Conservation (phyloP, 352 stramenopile species). For the Globisporangium nodosum region DNA sequence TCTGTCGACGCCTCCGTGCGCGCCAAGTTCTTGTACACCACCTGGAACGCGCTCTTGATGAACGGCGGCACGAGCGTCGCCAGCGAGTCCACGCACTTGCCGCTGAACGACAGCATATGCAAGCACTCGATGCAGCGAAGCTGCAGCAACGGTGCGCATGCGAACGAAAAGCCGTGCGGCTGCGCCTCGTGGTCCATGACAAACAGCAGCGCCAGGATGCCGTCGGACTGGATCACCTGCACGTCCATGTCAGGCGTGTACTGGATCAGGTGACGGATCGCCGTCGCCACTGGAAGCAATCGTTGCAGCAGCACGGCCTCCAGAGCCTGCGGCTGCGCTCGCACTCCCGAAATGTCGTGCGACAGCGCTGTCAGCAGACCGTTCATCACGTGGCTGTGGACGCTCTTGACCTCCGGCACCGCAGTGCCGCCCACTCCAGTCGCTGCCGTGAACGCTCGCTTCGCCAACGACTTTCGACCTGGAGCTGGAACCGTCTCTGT, state of each 20-base stretch:
- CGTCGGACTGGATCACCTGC: slow-evolving; percentile 73
- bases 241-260: slow-evolving; percentile 81
- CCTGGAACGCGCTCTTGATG: slow-evolving; percentile 80
- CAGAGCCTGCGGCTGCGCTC: slow-evolving; percentile 57
- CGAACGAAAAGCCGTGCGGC: slow-evolving; percentile 74
- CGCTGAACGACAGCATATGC: slow-evolving; percentile 85
- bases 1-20: slow-evolving; percentile 78
- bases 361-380: slow-evolving; percentile 62
- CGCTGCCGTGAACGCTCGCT: slow-evolving; percentile 17
- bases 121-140: slow-evolving; percentile 82
- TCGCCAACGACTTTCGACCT: slow-evolving; percentile 9
- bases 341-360: slow-evolving; percentile 66
- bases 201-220: slow-evolving; percentile 63
- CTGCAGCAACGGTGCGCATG: slow-evolving; percentile 65
- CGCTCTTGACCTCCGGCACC: slow-evolving; percentile 37
- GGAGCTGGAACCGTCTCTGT: slow-evolving; percentile 5
- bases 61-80: slow-evolving; percentile 74
- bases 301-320: slow-evolving; percentile 67
- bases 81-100: slow-evolving; percentile 70
- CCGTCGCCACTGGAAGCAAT: slow-evolving; percentile 70
- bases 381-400: slow-evolving; percentile 70
- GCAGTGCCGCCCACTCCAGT: slow-evolving; percentile 12
- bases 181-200: slow-evolving; percentile 81
- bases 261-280: slow-evolving; percentile 77
- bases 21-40: slow-evolving; percentile 79